Evolutionary conservation across 768 basidiomycete species (phyloP), one percentile per base, ranked within the genome.

Genomic region (Lactifluus volemus): DNA sequence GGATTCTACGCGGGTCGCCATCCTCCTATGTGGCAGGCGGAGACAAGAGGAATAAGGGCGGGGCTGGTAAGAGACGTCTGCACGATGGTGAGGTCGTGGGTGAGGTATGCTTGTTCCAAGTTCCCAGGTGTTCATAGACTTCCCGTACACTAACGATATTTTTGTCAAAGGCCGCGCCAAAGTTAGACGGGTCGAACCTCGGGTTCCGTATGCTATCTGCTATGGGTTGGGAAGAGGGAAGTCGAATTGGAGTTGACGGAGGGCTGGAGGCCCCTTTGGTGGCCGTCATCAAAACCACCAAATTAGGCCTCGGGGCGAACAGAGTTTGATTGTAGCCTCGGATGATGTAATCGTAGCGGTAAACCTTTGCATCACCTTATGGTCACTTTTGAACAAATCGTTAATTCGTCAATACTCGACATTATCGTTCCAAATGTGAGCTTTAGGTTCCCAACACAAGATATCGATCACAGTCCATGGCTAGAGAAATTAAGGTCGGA

Each of bases 201-300:
- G 96, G 96, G 0, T 97, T 96, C 76, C 82, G 74, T 74, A 82
- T 98, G 83, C 71, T 98, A 64, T 84, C 86, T 15, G 77, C 81
- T 62, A 97, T 98, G 95, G 95, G 95, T 45, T 96, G 93, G 93
- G 71, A 81, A 3, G 89, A 92, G 67, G 93, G 93, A 0, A 79
- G 83, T 45, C 75, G 80, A 12, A 93, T 96, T 67, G 93, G 93
- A 5, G 65, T 73, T 2, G 73, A 71, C 1, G 77, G 80, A 0
- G 91, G 60, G 36, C 72, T 96, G 57, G 84, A 86, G 29, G 83
- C 73, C 5, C 93, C 93, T 38, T 74, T 97, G 56, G 84, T 84
- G 0, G 93, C 91, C 12, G 81, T 92, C 53, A 86, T 95, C 71
- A 97, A 95, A 74, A 83, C 81, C 61, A 85, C 91, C 17, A 95